A percentile compares a stretch with the other conserved stretches of the same genome.
These are phyloP conservation scores for Mixia osmundae DNA, from an alignment of 1,284 basidiomycete genomes.

Conservation along the genomic window DNA sequence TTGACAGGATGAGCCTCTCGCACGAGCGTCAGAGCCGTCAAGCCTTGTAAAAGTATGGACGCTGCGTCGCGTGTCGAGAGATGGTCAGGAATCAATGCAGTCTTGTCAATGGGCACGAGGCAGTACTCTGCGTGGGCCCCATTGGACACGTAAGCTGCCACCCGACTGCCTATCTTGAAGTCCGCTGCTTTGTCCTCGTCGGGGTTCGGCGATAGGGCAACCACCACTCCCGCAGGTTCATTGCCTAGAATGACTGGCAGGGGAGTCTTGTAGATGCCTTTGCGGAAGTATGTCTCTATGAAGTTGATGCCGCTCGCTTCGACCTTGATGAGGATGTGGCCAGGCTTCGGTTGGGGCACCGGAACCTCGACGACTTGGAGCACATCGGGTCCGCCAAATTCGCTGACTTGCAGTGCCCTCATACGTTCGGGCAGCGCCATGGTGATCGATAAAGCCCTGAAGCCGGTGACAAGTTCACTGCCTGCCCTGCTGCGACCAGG, in stretches of 20 bases:
- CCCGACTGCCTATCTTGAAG: constrained; percentile 36
- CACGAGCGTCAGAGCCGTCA: constrained; percentile 57
- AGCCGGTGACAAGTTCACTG: too few species aligned
- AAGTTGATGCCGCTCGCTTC: constrained; percentile 23
- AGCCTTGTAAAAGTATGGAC: constrained; percentile 43
- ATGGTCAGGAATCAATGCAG: constrained; percentile 25
- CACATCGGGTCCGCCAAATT: too few species aligned
- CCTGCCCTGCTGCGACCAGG: too few species aligned
- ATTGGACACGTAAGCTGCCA: constrained; percentile 29
- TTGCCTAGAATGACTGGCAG: constrained; percentile 55
- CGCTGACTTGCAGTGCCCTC: too few species aligned
- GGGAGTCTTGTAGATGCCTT: constrained; percentile 28
- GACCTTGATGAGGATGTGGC: too few species aligned
- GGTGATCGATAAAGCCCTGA: too few species aligned
- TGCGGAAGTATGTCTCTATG: constrained; percentile 37
- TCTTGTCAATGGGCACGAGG: constrained; percentile 37
- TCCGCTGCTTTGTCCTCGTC: constrained; percentile 11
- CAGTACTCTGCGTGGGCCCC: constrained; percentile 53
- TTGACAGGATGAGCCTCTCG: constrained; percentile 65
- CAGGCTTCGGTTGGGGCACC: too few species aligned
- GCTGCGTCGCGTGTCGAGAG: constrained; percentile 43
- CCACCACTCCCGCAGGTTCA: constrained; percentile 52
- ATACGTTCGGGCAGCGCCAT: too few species aligned
- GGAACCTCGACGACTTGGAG: too few species aligned
- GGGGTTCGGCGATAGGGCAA: constrained; percentile 35